These are phyloP conservation scores for Triangularia verruculosa DNA, from an alignment of 2,329 filamentous ascomycete genomes.

Conservation along the genomic window DNA sequence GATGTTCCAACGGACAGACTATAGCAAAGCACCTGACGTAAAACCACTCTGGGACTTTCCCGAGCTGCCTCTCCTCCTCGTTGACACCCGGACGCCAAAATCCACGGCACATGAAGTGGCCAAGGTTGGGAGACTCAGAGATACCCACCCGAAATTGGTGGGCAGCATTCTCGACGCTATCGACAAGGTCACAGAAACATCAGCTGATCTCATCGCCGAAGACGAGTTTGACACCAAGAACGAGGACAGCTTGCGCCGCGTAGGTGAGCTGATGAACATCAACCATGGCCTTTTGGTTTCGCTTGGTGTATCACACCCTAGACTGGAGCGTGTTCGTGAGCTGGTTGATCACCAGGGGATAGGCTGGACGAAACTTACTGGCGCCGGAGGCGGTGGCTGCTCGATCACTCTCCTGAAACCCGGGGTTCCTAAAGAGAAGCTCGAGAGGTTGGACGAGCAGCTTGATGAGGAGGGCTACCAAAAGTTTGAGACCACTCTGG, in stretches of 20 bases:
- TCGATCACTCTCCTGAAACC: constrained; percentile 87
- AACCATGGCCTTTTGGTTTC: constrained; percentile 93
- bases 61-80: constrained; percentile 82
- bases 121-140: constrained; percentile 74
- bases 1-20: constrained; percentile 78
- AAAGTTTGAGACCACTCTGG: constrained; percentile 84
- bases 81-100: constrained; percentile 85
- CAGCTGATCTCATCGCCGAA: constrained; percentile 52
- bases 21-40: constrained; percentile 72
- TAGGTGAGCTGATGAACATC: constrained; percentile 87
- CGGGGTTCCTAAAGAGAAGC: constrained; percentile 51
- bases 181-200: constrained; percentile 63
- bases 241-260: constrained; percentile 61
- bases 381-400: constrained; percentile 91
- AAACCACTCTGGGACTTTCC: constrained; percentile 81
- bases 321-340: constrained; percentile 86
- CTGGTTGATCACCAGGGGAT: constrained; percentile 84
- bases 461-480: constrained; percentile 72
- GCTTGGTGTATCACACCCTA: constrained; percentile 89
- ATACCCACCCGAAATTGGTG: constrained; percentile 71
- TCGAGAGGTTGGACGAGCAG: constrained; percentile 62
- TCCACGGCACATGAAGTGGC: constrained; percentile 82
- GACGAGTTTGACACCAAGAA: constrained; percentile 66
- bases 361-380: constrained; percentile 96
- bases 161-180: constrained; percentile 82